Evolutionary conservation across 140 eudicot genomes (phyloP), one percentile per base, ranked within the genome.

Genomic region (Stevia rebaudiana): DNA sequence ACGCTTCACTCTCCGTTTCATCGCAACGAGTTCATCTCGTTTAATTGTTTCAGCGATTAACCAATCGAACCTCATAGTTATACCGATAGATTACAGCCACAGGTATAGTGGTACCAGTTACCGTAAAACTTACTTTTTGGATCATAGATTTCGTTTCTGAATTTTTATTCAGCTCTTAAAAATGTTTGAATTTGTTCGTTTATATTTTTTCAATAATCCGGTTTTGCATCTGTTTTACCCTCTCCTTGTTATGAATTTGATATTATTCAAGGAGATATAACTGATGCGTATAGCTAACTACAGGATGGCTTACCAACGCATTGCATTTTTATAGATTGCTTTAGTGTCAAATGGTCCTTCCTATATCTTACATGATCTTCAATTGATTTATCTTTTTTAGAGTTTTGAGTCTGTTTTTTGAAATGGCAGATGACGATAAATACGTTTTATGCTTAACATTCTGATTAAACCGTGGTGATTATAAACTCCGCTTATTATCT

Each of bases 221-320:
- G 2, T 24, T 30, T 71, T 72, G 96, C 96, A 85, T 88, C 86
- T 80, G 90, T 65, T 85, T 83, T 85, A 82, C 82, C 86, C 82
- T 76, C 96, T 82, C 82, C 77, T 80, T 76, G 91, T n/a, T 51
- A 42, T 30, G 12, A 4, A 42, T 46, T 53, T 5, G 30, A 21
- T 1, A n/a, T 74, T 61, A 42, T 21, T 18, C 74, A 47, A 65
- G 85, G 96, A 67, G 96, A 78, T 88, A 82, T 77, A 85, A 79
- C 84, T 71, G 96, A 72, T 85, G 96, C 96, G 62, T 58, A 88
- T 59, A 88, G 66, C 12, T 51, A 70, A 3, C 2, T 7, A 67
- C 2, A 66, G 88, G 78, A 72, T 73, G 90, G 84, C 94, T 88
- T 88, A 88, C 96, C 96, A 88, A 78, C 96, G 81, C 96, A 78